Conservation (phyloP, 2,329 filamentous ascomycete genomes). For the Arthrobotrys sinensis region DNA sequence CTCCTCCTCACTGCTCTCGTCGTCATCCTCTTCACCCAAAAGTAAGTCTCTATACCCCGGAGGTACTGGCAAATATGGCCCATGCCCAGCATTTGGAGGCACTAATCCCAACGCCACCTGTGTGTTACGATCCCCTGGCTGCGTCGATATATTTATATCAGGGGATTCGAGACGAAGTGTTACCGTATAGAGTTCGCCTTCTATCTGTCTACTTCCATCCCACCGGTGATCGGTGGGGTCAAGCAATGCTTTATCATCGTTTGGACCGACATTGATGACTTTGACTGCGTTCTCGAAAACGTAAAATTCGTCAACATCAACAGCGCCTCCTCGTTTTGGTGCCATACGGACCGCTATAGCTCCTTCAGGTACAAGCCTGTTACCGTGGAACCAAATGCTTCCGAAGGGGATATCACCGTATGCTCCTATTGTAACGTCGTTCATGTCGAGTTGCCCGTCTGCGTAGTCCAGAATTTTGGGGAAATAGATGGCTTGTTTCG, state of each 20-base stretch:
- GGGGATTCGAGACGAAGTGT: neutral
- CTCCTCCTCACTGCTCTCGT: neutral
- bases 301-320: neutral
- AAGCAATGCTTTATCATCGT: neutral
- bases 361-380: slow-evolving; percentile 26
- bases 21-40: neutral
- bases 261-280: slow-evolving; percentile 9
- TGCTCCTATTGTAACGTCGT: neutral
- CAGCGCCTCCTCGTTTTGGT: neutral
- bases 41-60: neutral
- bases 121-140: neutral
- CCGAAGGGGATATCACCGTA: slow-evolving; percentile 36
- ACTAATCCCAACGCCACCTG: slow-evolving; percentile 14
- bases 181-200: neutral
- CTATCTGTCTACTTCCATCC: slow-evolving; percentile 7
- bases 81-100: neutral
- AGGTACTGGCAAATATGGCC: neutral
- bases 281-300: slow-evolving; percentile 21
- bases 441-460: neutral
- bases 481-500: slow-evolving; percentile 21
- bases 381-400: slow-evolving; percentile 32
- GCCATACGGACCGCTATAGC: slow-evolving; percentile 6
- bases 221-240: neutral
- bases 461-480: slow-evolving; percentile 3
- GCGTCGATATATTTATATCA: slow-evolving; percentile 11